A percentile compares a stretch with the other conserved stretches of the same genome.
phyloP scores from a whole-genome alignment of 169 alveolate species.

The Babesia divergens region DNA sequence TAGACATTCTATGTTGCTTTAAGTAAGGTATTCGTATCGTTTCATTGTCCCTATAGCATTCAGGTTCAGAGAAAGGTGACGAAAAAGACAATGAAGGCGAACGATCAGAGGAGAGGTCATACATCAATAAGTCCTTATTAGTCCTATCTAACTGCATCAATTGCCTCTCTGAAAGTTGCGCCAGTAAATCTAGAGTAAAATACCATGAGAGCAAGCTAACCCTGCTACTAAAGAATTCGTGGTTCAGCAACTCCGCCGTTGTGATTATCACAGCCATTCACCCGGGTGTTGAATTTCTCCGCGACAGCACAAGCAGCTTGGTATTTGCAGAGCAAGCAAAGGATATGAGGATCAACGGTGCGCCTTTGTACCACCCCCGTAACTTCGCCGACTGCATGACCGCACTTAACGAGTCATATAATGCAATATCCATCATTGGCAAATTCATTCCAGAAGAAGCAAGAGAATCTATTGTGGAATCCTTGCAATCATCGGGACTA shows the following conservation, averaged over 20 bases:
- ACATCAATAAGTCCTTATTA: conserved; percentile 92
- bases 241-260: conserved; percentile 89
- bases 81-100: conserved; percentile 90
- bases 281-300: conserved; percentile 81
- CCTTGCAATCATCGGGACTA: not conserved
- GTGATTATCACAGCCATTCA: conserved; percentile 93
- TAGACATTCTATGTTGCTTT: too few relatives aligned
- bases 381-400: not conserved
- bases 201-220: conserved; percentile 95
- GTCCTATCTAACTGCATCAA: conserved; percentile 97
- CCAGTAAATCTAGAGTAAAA: conserved; percentile 83
- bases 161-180: conserved; percentile 83
- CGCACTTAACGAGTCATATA: conserved; percentile 12
- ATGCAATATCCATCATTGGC: not conserved
- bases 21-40: not conserved
- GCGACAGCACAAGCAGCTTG: conserved; percentile 88
- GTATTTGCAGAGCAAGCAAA: conserved; percentile 92
- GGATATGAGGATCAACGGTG: conserved; percentile 71
- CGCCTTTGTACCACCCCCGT: not conserved
- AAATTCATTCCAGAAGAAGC: not conserved
- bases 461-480: not conserved
- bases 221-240: conserved; percentile 89
- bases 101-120: conserved; percentile 92
- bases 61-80: conserved; percentile 93
- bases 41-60: not conserved